Conservation (phyloP, 108 stramenopile species). For the Parietichytrium sp. region DNA sequence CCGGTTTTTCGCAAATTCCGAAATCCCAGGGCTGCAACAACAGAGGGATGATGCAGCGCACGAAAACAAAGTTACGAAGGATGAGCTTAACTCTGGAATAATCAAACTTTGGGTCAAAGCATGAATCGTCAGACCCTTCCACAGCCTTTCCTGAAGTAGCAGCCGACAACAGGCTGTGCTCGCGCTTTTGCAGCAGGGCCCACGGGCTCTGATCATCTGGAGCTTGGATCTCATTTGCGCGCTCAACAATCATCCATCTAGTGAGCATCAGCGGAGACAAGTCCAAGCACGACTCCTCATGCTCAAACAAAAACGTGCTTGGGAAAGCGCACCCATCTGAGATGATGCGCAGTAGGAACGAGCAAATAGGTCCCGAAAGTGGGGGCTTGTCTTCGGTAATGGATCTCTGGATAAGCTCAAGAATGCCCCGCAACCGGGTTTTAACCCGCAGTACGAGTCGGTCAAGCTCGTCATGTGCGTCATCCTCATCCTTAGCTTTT, state of each 20-base stretch:
- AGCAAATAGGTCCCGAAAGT: neutral
- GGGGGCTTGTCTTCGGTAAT: neutral
- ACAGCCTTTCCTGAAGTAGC: neutral
- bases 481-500: neutral
- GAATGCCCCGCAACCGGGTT: neutral
- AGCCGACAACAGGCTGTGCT: too few relatives aligned
- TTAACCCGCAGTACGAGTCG: neutral
- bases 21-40: neutral
- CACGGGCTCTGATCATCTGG: neutral
- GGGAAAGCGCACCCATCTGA: neutral
- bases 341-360: neutral
- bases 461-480: too few relatives aligned
- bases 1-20: neutral
- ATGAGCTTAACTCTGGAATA: neutral
- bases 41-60: neutral
- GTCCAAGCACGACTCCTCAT: neutral
- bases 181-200: too few relatives aligned
- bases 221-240: neutral
- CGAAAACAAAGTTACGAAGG: neutral
- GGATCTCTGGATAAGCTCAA: neutral
- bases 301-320: neutral
- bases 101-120: neutral
- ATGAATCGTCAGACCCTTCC: neutral
- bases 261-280: neutral
- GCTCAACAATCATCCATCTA: neutral